Conservation (phyloP, 129 eudicot species). For the Silybum marianum region DNA sequence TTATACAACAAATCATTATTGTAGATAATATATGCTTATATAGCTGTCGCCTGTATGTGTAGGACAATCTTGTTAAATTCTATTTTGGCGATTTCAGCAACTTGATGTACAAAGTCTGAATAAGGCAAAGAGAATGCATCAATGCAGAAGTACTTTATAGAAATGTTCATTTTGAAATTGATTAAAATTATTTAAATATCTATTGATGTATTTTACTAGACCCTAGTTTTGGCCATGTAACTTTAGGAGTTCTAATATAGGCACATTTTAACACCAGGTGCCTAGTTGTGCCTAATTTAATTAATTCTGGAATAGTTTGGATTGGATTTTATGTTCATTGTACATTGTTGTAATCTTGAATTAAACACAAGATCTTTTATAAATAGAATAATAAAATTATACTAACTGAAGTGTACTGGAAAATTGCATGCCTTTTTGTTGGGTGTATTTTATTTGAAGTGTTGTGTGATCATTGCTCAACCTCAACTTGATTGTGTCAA, state of each 20-base stretch:
- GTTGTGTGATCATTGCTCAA: background rate
- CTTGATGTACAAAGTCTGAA: background rate
- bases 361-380: slow-evolving; percentile 12
- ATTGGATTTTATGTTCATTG: background rate
- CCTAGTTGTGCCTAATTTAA: background rate
- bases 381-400: background rate
- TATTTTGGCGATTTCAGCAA: background rate
- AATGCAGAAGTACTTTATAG: background rate
- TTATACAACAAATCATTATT: too few species aligned
- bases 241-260: background rate
- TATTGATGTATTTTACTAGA: too few species aligned
- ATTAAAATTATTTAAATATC: too few species aligned
- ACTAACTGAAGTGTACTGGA: background rate
- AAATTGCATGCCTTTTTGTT: slow-evolving; percentile 7
- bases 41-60: background rate
- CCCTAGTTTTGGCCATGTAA: background rate
- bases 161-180: background rate
- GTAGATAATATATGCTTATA: background rate
- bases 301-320: background rate
- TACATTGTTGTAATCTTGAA: slow-evolving; percentile 22
- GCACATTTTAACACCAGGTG: background rate
- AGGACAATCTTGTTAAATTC: slow-evolving; percentile 10
- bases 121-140: background rate
- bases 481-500: background rate
- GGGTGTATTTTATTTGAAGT: background rate